These are phyloP conservation scores for Chamaenerion angustifolium DNA, from an alignment of 345 rosid genomes.

Conservation along the genomic window DNA sequence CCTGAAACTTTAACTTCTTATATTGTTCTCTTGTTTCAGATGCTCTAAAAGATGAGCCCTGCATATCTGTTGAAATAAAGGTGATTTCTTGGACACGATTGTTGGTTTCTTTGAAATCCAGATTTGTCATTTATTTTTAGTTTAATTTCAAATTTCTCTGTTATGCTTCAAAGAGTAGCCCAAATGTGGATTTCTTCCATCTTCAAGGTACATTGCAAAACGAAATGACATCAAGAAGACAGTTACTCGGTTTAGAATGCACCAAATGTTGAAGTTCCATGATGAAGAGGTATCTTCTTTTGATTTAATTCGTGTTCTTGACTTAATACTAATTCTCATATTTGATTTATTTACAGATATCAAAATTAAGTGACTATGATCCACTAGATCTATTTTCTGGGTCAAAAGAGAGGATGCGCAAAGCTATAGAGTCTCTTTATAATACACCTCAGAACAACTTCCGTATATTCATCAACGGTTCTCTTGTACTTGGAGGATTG, in stretches of 20 bases:
- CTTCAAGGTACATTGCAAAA: conserved; percentile 43
- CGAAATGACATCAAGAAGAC: conserved; percentile 45
- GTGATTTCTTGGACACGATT: conserved; percentile 13
- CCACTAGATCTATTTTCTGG: conserved; percentile 89
- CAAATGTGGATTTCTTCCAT: conserved; percentile 91
- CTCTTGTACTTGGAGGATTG: conserved; percentile 61
- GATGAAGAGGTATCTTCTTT: too few species aligned
- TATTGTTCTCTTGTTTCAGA: conserved; percentile 25
- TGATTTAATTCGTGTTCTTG: too few species aligned
- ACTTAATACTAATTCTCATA: too few species aligned
- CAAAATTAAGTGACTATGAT: conserved; percentile 62
- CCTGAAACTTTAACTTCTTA: too few species aligned
- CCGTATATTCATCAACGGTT: conserved; percentile 73
- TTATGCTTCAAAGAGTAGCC: conserved; percentile 49
- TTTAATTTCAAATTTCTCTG: conserved; percentile 3
- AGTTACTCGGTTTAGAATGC: conserved; percentile 60
- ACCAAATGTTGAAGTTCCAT: conserved; percentile 62
- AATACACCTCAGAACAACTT: conserved; percentile 75
- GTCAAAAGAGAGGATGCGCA: conserved; percentile 48
- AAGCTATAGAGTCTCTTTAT: conserved; percentile 61
- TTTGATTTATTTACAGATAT: conserved; percentile 45
- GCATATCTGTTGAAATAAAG: conserved; percentile 68
- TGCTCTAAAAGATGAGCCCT: conserved; percentile 21
- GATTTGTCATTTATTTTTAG: neutral
- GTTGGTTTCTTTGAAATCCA: too few species aligned